Percentiles rank a stretch among this genome's conserved stretches.
phyloP scores from a whole-genome alignment of 1,139 yeast species.

The Taphrina pruni region DNA sequence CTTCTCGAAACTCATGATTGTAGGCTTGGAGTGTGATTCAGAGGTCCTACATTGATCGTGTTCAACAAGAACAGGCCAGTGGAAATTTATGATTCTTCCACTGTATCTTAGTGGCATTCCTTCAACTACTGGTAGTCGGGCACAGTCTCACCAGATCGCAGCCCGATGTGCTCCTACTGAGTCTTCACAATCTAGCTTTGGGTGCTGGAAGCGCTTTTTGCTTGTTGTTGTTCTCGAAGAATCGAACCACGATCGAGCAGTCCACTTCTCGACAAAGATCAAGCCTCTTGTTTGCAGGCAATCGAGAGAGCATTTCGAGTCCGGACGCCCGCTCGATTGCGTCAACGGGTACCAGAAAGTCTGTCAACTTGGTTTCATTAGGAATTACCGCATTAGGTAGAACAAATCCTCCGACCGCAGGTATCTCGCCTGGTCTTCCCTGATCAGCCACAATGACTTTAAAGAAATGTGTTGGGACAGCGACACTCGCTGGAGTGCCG shows the following conservation, averaged over 20 bases:
- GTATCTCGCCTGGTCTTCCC: conserved; percentile 56
- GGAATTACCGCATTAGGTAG: conserved; percentile 80
- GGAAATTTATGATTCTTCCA: conserved; percentile 9
- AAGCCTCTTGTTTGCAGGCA: conserved; percentile 65
- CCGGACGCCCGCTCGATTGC: conserved; percentile 79
- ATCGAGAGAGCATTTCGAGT: conserved; percentile 72
- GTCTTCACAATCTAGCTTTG: conserved; percentile 20
- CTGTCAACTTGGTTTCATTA: conserved; percentile 70
- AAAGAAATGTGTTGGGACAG: conserved; percentile 97
- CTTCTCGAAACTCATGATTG: conserved; percentile 52
- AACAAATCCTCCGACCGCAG: conserved; percentile 90
- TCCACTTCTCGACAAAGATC: conserved; percentile 78
- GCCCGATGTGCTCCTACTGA: no score
- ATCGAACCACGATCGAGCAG: conserved; percentile 84
- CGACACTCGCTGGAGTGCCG: conserved; percentile 95
- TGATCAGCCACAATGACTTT: conserved; percentile 84
- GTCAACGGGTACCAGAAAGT: conserved; percentile 85
- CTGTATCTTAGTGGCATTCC: no score
- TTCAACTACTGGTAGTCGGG: no score
- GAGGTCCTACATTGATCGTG: conserved; percentile 58
- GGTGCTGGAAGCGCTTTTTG: conserved; percentile 55
- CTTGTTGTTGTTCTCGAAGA: conserved; percentile 61
- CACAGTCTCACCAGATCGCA: no score
- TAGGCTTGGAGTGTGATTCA: conserved; percentile 79
- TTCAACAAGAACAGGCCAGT: conserved; percentile 33